These are phyloP conservation scores for Ramicandelaber brevisporus DNA, from an alignment of 192 early-diverging fungal species.

Conservation along the genomic window DNA sequence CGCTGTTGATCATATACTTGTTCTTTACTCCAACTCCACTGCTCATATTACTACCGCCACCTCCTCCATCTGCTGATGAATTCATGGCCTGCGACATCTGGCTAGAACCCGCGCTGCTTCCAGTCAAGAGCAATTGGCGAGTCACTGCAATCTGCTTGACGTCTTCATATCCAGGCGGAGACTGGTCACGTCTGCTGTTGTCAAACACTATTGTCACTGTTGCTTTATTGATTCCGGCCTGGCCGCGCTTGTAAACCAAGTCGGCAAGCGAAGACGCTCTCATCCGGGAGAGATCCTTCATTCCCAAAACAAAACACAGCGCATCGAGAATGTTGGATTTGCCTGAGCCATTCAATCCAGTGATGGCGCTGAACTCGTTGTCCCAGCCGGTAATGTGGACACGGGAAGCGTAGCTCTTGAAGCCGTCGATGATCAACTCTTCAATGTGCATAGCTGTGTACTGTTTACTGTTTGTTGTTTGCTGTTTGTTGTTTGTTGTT, in stretches of 20 bases:
- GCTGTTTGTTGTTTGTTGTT: too few species aligned
- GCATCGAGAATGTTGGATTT: conserved; percentile 98
- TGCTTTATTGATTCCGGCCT: conserved; percentile 93
- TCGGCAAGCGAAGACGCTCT: too few species aligned
- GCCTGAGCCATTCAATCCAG: conserved; percentile 90
- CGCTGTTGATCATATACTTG: conserved; percentile 94
- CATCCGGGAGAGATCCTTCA: conserved; percentile 78
- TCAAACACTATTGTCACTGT: conserved; percentile 93
- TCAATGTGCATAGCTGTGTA: conserved; percentile 92
- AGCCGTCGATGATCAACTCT: conserved; percentile 93
- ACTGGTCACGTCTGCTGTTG: conserved; percentile 59
- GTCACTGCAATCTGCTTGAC: conserved; percentile 76
- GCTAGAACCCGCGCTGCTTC: too few species aligned
- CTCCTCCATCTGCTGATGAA: too few species aligned
- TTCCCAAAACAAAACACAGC: conserved; percentile 96
- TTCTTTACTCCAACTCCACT: conserved; percentile 80
- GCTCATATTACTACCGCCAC: too few species aligned
- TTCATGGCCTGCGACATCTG: too few species aligned
- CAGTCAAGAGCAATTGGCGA: conserved; percentile 49
- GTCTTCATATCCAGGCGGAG: conserved; percentile 72
- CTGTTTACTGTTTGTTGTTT: too few species aligned
- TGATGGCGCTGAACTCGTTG: conserved; percentile 92
- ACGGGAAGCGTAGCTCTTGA: conserved; percentile 92
- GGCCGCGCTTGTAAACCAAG: conserved; percentile 95
- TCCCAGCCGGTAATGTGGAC: conserved; percentile 98